Evolutionary conservation across 805 yeast species (phyloP).

Genomic region (Grigorovia transvaalensis): DNA sequence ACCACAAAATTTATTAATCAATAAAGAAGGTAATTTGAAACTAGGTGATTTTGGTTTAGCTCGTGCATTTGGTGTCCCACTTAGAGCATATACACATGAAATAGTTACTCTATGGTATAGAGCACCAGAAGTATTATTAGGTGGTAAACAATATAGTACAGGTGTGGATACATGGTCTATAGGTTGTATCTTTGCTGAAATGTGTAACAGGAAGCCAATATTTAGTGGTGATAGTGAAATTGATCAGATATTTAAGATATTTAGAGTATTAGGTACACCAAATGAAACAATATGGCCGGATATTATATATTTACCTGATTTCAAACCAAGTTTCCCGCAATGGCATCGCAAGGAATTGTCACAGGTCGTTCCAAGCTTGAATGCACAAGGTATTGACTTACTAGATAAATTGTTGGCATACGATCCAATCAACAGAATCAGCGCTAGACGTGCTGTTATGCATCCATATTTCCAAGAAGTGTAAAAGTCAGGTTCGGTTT

Average conservation of each 20-base stretch:
- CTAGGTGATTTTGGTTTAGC: constrained; percentile 96
- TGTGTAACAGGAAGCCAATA: constrained; percentile 95
- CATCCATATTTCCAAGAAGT: constrained; percentile 54
- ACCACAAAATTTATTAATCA: constrained; percentile 89
- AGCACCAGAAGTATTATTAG: constrained; percentile 92
- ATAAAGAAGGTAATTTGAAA: constrained; percentile 81
- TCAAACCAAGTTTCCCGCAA: constrained; percentile 70
- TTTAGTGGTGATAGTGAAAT: constrained; percentile 96
- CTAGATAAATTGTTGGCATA: constrained; percentile 70
- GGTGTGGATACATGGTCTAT: constrained; percentile 98
- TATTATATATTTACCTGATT: constrained; percentile 81
- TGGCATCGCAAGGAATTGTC: constrained; percentile 84
- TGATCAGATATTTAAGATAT: constrained; percentile 85
- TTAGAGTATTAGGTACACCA: constrained; percentile 93
- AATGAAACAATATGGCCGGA: constrained; percentile 96
- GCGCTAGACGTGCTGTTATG: constrained; percentile 83
- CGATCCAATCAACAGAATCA: constrained; percentile 88
- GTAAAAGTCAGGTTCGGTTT: background rate
- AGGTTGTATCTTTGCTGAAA: constrained; percentile 95
- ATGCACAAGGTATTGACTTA: constrained; percentile 73
- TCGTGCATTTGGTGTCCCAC: constrained; percentile 95
- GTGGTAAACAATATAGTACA: constrained; percentile 90
- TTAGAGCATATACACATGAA: constrained; percentile 93
- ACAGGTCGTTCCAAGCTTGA: constrained; percentile 69
- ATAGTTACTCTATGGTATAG: constrained; percentile 97